These are phyloP conservation scores for Spergularia azorica DNA, from an alignment of 179 eudicot species.

Conservation along the genomic window DNA sequence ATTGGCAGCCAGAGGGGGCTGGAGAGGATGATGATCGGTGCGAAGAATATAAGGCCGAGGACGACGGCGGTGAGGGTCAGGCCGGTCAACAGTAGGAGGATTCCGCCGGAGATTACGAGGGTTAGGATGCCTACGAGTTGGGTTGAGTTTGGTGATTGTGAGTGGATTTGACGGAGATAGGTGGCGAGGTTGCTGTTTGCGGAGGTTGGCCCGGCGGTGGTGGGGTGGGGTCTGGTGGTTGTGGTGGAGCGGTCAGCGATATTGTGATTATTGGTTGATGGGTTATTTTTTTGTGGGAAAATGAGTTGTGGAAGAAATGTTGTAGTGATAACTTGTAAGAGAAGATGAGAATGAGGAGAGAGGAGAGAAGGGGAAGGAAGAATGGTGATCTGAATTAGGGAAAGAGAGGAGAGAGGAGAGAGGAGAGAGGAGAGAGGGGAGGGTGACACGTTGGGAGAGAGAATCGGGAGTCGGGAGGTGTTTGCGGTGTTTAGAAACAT, in stretches of 20 bases:
- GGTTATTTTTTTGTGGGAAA: neutral
- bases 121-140: constrained; percentile 66
- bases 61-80: constrained; percentile 53
- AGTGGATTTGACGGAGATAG: constrained; percentile 52
- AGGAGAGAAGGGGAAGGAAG: too few relatives aligned
- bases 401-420: neutral
- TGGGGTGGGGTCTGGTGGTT: constrained; percentile 25
- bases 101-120: constrained; percentile 48
- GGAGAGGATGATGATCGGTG: constrained; percentile 62
- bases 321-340: too few relatives aligned
- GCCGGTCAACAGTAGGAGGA: constrained; percentile 67
- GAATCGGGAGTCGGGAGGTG: neutral
- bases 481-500: constrained; percentile 22
- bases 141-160: constrained; percentile 53
- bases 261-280: neutral
- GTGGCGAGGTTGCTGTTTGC: constrained; percentile 17
- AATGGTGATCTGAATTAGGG: neutral
- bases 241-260: constrained; percentile 43
- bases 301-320: neutral
- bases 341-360: too few relatives aligned
- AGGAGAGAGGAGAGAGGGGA: neutral
- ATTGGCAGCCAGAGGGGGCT: constrained; percentile 83
- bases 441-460: constrained; percentile 32
- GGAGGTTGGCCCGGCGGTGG: constrained; percentile 26
- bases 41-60: constrained; percentile 52